phyloP scores from a whole-genome alignment of 352 stramenopile genomes.

The Peronosclerospora sorghi region DNA sequence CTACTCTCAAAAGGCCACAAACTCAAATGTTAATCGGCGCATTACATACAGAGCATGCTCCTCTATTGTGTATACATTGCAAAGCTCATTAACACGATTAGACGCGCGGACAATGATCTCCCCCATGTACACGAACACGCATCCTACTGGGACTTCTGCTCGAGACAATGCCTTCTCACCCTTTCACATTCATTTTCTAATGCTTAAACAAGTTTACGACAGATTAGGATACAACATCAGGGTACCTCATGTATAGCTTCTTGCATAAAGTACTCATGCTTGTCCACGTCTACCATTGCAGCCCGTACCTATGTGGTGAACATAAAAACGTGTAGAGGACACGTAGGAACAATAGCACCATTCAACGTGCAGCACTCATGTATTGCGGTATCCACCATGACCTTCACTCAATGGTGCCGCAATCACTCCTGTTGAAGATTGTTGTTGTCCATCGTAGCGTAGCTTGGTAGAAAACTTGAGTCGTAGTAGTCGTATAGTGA shows the following conservation, averaged over 20 bases:
- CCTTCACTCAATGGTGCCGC: too few relatives aligned
- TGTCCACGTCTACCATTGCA: slow-evolving; percentile 11
- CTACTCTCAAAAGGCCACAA: slow-evolving; percentile 15
- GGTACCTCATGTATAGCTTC: slow-evolving; percentile 57
- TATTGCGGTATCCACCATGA: too few relatives aligned
- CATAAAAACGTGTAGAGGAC: too few relatives aligned
- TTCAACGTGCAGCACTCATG: too few relatives aligned
- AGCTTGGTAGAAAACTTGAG: too few relatives aligned
- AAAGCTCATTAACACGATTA: slow-evolving; percentile 85
- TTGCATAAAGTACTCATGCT: slow-evolving; percentile 57
- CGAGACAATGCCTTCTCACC: slow-evolving; percentile 62
- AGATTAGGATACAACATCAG: background rate
- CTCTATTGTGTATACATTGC: slow-evolving; percentile 40
- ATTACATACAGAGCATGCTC: background rate
- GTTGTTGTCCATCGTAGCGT: too few relatives aligned
- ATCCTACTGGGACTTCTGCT: slow-evolving; percentile 86
- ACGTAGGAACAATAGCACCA: too few relatives aligned
- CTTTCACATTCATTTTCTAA: slow-evolving; percentile 20
- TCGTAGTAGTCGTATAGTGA: too few relatives aligned
- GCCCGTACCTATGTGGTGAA: too few relatives aligned
- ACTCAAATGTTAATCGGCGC: background rate
- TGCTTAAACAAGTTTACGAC: background rate
- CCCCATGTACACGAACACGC: slow-evolving; percentile 79
- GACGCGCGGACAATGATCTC: slow-evolving; percentile 69
- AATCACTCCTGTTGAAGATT: too few relatives aligned